Percentiles rank a stretch among this genome's conserved stretches.
Evolutionary conservation across 768 basidiomycete genomes (phyloP).

Genomic region (Rhodotorula diobovata): DNA sequence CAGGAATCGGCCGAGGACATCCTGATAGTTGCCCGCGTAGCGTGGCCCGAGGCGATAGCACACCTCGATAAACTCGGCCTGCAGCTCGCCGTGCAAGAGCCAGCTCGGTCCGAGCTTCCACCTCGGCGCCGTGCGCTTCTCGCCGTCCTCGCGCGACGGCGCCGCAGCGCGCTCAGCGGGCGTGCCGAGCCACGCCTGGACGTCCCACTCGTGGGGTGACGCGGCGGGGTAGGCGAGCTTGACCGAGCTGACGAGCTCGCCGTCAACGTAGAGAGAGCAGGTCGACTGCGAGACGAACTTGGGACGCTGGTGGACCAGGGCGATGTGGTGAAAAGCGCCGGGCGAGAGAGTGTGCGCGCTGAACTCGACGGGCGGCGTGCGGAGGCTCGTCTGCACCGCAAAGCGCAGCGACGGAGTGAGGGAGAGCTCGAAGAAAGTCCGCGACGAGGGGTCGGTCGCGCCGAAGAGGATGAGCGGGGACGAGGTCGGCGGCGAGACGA

Average conservation of each 20-base stretch:
- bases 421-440: conserved; percentile 5
- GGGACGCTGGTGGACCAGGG: conserved; percentile 18
- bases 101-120: conserved; percentile 17
- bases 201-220: conserved; percentile 6
- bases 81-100: conserved; percentile 15
- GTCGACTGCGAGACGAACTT: neutral
- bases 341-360: neutral
- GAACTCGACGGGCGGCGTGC: conserved; percentile 6
- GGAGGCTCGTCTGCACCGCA: conserved; percentile 5
- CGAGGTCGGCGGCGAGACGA: neutral
- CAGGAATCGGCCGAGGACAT: conserved; percentile 9
- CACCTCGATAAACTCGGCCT: conserved; percentile 13
- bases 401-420: conserved; percentile 1
- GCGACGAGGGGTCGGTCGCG: conserved; percentile 10
- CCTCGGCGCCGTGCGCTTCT: neutral
- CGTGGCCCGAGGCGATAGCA: neutral
- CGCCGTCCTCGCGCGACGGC: too few relatives aligned
- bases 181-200: conserved; percentile 11
- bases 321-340: conserved; percentile 8
- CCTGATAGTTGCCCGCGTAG: conserved; percentile 11
- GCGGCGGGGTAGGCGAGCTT: conserved; percentile 7
- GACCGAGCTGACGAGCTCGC: conserved; percentile 5
- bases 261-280: conserved; percentile 14
- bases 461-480: conserved; percentile 10
- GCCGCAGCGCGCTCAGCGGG: neutral